Percentiles rank a stretch among this genome's conserved stretches.
These are phyloP conservation scores for Mycena polygramma DNA, from an alignment of 768 basidiomycete species.

Conservation along the genomic window DNA sequence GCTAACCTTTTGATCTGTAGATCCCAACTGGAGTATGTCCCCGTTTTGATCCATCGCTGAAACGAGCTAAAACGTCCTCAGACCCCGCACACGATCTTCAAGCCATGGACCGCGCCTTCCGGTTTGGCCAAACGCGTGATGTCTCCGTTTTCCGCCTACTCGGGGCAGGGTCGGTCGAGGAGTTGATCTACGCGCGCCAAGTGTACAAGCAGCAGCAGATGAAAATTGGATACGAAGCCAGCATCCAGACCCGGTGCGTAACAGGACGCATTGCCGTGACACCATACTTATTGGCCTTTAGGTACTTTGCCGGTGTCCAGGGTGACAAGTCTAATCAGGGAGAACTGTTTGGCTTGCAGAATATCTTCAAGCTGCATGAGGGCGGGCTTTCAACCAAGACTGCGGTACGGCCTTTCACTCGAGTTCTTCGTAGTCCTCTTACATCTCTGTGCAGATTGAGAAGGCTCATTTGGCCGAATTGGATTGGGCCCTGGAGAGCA, in stretches of 20 bases:
- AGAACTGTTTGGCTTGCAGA: constrained; percentile 88
- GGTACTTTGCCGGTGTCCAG: constrained; percentile 88
- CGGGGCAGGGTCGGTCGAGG: constrained; percentile 89
- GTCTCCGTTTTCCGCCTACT: constrained; percentile 88
- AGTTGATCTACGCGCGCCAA: constrained; percentile 89
- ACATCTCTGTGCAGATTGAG: constrained; percentile 70
- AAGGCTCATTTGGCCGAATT: constrained; percentile 78
- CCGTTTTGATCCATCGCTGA: neutral
- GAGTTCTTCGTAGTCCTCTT: neutral
- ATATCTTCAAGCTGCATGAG: constrained; percentile 87
- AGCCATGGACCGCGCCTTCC: constrained; percentile 89
- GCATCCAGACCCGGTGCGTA: constrained; percentile 80
- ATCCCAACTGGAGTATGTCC: constrained; percentile 94
- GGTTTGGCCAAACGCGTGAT: constrained; percentile 89
- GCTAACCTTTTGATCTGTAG: constrained; percentile 52
- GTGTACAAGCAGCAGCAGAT: constrained; percentile 96
- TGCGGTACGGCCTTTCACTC: constrained; percentile 60
- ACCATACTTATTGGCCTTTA: constrained; percentile 40
- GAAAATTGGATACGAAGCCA: constrained; percentile 90
- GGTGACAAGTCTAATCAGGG: constrained; percentile 81
- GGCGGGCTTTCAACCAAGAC: constrained; percentile 78
- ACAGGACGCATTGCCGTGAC: neutral
- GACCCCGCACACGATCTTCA: constrained; percentile 97
- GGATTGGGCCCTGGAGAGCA: constrained; percentile 84
- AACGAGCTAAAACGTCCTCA: constrained; percentile 45